A percentile compares a stretch with the other conserved stretches of the same genome.
Evolutionary conservation across 345 rosid species (phyloP).

Genomic region (Eucalyptus decipiens): DNA sequence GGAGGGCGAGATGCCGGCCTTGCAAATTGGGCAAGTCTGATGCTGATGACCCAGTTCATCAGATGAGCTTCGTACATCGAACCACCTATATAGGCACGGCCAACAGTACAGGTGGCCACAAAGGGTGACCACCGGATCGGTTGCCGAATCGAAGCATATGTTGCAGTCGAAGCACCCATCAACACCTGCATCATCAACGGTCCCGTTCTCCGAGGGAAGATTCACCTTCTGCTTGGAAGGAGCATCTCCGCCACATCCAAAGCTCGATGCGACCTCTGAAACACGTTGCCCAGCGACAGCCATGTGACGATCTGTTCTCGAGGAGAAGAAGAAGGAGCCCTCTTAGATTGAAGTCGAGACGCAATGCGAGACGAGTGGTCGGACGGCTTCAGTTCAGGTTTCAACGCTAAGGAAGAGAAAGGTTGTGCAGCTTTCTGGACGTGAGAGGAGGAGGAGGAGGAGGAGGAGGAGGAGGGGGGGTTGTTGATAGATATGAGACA

Average conservation of each 20-base stretch:
- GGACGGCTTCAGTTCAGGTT: background rate
- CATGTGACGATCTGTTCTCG: background rate
- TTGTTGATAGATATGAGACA: background rate
- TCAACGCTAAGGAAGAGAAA: background rate
- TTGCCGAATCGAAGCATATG: slow-evolving; percentile 62
- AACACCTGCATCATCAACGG: background rate
- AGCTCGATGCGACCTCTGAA: background rate
- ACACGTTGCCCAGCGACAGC: background rate
- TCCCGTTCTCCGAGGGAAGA: background rate
- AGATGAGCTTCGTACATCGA: slow-evolving; percentile 28
- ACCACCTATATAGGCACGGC: slow-evolving; percentile 75
- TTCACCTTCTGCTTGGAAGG: background rate
- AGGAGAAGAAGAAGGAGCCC: background rate
- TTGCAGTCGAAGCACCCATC: slow-evolving; percentile 63
- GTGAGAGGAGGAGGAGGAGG: background rate
- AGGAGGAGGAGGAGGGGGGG: no score
- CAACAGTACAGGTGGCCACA: slow-evolving; percentile 90
- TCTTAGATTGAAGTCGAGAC: background rate
- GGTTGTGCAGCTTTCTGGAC: background rate
- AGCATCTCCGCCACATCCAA: background rate
- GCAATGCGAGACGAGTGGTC: background rate
- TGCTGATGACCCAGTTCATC: slow-evolving; percentile 16
- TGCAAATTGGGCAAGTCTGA: slow-evolving; percentile 72
- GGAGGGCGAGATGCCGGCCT: slow-evolving; percentile 33
- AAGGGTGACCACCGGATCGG: slow-evolving; percentile 71